Evolutionary conservation across 148 eudicot genomes (phyloP), one percentile per base, ranked within the genome.

Genomic region (Spergularia marina): DNA sequence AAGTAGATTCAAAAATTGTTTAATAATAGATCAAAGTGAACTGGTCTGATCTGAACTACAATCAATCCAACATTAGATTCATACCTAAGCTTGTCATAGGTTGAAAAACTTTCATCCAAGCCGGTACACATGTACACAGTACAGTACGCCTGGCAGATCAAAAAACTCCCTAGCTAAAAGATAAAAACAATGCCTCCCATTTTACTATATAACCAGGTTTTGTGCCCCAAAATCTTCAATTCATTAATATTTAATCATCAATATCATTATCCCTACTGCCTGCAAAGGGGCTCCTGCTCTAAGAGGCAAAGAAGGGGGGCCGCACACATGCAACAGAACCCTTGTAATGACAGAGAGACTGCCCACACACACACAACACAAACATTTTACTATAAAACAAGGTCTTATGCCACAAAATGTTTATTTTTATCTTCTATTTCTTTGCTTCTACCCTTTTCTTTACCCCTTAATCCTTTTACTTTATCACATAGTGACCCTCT

Each of bases 121-220:
- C n/a, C n/a, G 16, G 15, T 66, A 25, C 30, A 47, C 4, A 12
- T 44, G 52, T 44, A 66, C 53, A 40, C 10, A 16, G 25, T 66
- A 40, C 14, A 39, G 17, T 30, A 52, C 16, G 20, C 15, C 25
- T 39, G 7, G 20, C 41, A 44, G 17, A 20, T 10, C 34, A 49
- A 10, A 18, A 76, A 55, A 61, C 53, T 40, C 15, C 12, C 30
- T 56, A 79, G 21, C 64, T 67, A 73, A 12, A 72, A 72, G 65
- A n/a, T 57, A 10, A 57, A 10, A 57, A 10, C 17, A 21, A 12
- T 3, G 34, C 54, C 57, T 65, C 53, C 39, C 16, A 51, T 63
- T 18, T n/a, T 14, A 21, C 17, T 23, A 36, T 39, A 17, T 49
- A n/a, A 52, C 18, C 73, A 52, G 12, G 36, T 53, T 52, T 2